phyloP scores from a whole-genome alignment of 768 basidiomycete genomes.

The Collybia sordida region DNA sequence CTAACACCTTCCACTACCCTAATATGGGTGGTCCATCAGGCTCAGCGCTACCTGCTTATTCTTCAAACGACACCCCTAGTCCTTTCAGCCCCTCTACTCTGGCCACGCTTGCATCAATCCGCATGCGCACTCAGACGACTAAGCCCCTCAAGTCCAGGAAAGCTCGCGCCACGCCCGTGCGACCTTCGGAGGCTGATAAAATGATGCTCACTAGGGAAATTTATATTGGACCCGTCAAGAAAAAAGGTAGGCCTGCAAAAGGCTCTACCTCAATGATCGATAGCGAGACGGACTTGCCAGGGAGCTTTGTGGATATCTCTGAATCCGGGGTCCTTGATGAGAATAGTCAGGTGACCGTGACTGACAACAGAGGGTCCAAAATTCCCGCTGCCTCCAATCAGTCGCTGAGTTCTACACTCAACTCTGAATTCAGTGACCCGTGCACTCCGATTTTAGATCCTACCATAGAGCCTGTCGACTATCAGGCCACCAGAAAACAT shows the following conservation, averaged over 20 bases:
- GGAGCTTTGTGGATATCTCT: no score
- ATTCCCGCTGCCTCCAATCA: neutral
- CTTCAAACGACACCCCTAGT: neutral
- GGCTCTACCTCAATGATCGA: neutral
- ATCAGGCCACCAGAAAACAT: slow-evolving; percentile 6
- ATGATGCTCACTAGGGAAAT: slow-evolving; percentile 38
- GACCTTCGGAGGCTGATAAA: slow-evolving; percentile 40
- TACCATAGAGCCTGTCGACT: no score
- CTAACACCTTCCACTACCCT: neutral
- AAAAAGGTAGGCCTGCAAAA: slow-evolving; percentile 39
- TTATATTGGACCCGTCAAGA: slow-evolving; percentile 46
- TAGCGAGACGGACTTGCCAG: neutral
- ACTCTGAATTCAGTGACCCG: no score
- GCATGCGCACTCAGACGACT: slow-evolving; percentile 15
- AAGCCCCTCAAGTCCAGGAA: slow-evolving; percentile 17
- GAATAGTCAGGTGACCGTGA: neutral
- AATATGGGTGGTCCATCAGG: neutral
- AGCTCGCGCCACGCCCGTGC: neutral
- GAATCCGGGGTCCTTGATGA: no score
- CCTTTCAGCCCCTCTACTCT: slow-evolving; percentile 11
- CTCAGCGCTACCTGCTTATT: neutral
- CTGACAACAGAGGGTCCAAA: neutral
- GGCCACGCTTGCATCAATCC: slow-evolving; percentile 18
- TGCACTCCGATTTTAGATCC: no score
- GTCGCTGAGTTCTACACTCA: no score